Base-by-base conservation (phyloP, 2,329 filamentous ascomycete genomes). In the Sclerotinia glacialis region DNA sequence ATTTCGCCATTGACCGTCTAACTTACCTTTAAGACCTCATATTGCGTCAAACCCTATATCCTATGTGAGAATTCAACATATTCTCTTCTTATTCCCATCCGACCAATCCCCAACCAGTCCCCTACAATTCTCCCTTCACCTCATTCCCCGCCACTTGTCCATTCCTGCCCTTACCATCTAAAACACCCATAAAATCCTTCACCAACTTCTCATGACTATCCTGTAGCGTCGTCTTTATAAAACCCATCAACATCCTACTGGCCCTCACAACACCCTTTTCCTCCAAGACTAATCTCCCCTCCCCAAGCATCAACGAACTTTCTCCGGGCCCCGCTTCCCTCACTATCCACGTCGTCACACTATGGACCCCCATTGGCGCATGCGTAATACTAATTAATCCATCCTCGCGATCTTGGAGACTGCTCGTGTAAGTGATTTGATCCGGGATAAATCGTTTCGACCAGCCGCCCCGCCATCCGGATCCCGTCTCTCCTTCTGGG, bases 221-320 rank as follows among this genome's bases (percentile, higher is more conserved):
- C 73, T 90, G 89, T 60, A 96, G 82, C 40, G 90, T 94, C 77
- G 86, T 89, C 81, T 90, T 93, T 66, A 96, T 90, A 74, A 95
- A 95, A 1, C 80, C 79, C 2, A 87, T 83, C 79, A 94, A 83
- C 69, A 94, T 80, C 67, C 91, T 79, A 74, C 92, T 93, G 79
- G 91, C 95, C 67, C 85, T 84, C 79, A 96, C 86, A 71, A 91
- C 87, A 58, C 93, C 88, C 71, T 93, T 91, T 79, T 96, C 91
- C 23, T 89, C 84, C 58, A 96, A 80, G 74, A 93, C 94, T 23
- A 95, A 80, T 0, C 91, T 91, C 7, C 86, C 88, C 0, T 90
- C 91, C 6, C 86, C 88, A 46, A 59, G 28, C 58, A 26, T 61
- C 23, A 61, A 18, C 28, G 58, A 49, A 40, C 44, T 50, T 31